phyloP scores from a whole-genome alignment of 2,329 filamentous ascomycete species.

The Arthrinium phaeospermum region DNA sequence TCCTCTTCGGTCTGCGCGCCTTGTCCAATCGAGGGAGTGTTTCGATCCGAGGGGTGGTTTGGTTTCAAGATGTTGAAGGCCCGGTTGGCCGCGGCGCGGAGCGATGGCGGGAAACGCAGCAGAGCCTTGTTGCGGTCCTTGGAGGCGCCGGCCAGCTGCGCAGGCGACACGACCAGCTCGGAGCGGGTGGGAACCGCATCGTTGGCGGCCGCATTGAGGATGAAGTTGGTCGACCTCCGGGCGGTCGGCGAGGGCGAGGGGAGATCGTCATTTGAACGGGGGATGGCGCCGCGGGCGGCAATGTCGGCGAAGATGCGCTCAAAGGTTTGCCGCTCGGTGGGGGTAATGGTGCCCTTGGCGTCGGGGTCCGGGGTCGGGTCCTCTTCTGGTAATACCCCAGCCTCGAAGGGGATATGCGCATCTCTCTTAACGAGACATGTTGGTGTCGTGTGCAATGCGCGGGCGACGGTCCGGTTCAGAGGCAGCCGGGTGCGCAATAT shows the following conservation, averaged over 20 bases:
- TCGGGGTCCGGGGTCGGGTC: constrained; percentile 24
- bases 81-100: constrained; percentile 45
- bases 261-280: constrained; percentile 25
- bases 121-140: constrained; percentile 43
- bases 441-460: not conserved
- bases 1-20: constrained; percentile 25
- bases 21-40: not conserved
- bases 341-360: constrained; percentile 58
- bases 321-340: constrained; percentile 55
- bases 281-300: constrained; percentile 43
- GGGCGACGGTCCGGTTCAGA: not conserved
- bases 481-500: constrained; percentile 47
- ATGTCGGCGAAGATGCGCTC: constrained; percentile 65
- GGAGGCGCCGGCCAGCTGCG: constrained; percentile 32
- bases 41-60: constrained; percentile 17
- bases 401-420: constrained; percentile 59
- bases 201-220: constrained; percentile 36
- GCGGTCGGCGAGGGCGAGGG: constrained; percentile 22
- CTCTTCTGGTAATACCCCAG: constrained; percentile 39
- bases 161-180: constrained; percentile 24
- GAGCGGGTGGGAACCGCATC: constrained; percentile 31
- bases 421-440: constrained; percentile 24
- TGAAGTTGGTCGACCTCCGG: constrained; percentile 34
- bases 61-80: constrained; percentile 43
- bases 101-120: constrained; percentile 46